phyloP scores from a whole-genome alignment of 139 green algal species.

The Coccomyxa sp. region DNA sequence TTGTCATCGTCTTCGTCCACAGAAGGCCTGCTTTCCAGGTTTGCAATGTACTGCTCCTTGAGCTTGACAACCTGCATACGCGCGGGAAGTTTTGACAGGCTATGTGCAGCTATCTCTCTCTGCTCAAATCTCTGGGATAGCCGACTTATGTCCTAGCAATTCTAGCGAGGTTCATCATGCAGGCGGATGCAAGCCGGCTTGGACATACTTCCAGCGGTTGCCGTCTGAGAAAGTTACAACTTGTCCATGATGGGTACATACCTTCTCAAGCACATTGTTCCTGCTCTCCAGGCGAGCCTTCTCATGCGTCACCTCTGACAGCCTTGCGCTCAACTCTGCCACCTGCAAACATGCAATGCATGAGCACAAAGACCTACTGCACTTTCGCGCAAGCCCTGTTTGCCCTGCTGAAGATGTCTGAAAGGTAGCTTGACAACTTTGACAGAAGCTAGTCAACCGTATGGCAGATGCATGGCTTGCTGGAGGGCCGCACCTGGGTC shows the following conservation, averaged over 20 bases:
- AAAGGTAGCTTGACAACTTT: no score
- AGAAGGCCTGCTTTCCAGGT: background rate
- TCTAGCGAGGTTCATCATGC: background rate
- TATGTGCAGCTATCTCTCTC: no score
- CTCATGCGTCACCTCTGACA: background rate
- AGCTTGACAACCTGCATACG: background rate
- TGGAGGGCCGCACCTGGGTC: background rate
- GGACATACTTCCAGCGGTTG: background rate
- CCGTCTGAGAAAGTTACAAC: background rate
- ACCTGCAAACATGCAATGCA: background rate
- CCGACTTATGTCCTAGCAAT: background rate
- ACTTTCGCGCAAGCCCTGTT: no score
- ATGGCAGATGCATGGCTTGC: background rate
- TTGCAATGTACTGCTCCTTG: background rate
- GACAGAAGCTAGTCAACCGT: no score
- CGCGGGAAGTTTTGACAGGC: no score
- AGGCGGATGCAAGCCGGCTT: background rate
- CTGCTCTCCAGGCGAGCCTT: background rate
- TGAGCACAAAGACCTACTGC: no score
- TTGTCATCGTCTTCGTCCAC: background rate
- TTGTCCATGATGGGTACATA: no score
- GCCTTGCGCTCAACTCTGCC: background rate
- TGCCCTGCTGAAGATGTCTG: background rate
- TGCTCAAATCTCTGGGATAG: no score
- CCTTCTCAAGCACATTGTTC: background rate